A percentile compares a stretch with the other conserved stretches of the same genome.
Conservation (phyloP, 345 rosid species). For the Schrenkiella parvula region DNA sequence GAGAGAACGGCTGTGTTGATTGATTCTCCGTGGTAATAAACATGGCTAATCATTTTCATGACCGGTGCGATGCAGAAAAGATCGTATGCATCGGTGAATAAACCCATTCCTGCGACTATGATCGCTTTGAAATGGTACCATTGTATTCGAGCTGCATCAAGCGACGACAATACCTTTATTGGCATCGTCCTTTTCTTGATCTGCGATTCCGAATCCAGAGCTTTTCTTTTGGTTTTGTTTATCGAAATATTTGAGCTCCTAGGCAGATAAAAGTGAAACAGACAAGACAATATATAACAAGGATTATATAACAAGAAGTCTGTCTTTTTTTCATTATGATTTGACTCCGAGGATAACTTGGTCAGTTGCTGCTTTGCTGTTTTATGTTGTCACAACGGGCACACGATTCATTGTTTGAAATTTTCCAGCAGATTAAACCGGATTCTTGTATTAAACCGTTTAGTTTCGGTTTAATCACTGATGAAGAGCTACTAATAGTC, state of each 20-base stretch:
- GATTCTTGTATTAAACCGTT: neutral
- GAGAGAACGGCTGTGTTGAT: conserved; percentile 33
- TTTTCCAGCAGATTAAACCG: conserved; percentile 4
- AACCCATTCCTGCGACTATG: conserved; percentile 47
- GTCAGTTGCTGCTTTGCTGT: neutral
- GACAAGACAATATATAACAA: neutral
- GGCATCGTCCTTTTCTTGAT: conserved; percentile 28
- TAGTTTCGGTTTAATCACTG: neutral
- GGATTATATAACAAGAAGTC: neutral
- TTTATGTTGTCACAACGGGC: conserved; percentile 21
- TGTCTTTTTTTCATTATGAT: neutral
- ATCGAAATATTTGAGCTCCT: neutral
- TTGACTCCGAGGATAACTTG: conserved; percentile 30
- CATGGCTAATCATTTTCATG: conserved; percentile 45
- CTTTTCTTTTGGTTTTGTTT: neutral
- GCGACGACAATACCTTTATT: conserved; percentile 26
- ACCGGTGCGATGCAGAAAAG: conserved; percentile 47
- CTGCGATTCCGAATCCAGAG: conserved; percentile 33
- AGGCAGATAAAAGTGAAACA: conserved; percentile 1
- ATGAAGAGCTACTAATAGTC: neutral
- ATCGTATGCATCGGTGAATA: conserved; percentile 52
- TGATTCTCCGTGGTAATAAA: conserved; percentile 24
- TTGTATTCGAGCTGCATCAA: conserved; percentile 42
- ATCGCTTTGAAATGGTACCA: conserved; percentile 50
- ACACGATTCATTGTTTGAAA: conserved; percentile 13